phyloP scores from a whole-genome alignment of 2,329 filamentous ascomycete species.

The Beauveria pseudobassiana region DNA sequence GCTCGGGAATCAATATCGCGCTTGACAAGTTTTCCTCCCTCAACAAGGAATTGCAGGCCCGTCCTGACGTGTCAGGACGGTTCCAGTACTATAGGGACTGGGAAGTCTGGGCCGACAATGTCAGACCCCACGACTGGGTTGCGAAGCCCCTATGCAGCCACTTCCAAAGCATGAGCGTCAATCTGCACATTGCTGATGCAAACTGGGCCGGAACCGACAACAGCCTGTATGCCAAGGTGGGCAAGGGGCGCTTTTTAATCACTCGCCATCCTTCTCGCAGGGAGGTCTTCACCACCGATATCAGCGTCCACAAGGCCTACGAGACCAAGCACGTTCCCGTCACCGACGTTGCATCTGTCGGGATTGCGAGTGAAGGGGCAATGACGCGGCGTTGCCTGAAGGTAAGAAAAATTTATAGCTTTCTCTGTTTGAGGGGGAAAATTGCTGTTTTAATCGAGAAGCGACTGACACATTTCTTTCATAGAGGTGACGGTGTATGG shows the following conservation, averaged over 20 bases:
- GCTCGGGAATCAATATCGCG: background rate
- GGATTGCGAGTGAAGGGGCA: background rate
- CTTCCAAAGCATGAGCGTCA: background rate
- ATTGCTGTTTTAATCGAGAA: background rate
- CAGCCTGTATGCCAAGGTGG: background rate
- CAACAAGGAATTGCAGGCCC: background rate
- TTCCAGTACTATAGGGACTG: background rate
- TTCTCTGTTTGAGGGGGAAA: too few relatives aligned
- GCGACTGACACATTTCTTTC: background rate
- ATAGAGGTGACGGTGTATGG: background rate
- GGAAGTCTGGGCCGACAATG: background rate
- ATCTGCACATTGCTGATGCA: background rate
- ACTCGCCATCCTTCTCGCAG: background rate
- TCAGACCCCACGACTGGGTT: background rate
- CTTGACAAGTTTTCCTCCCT: background rate
- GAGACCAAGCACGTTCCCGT: slow-evolving; percentile 81
- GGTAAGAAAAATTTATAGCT: background rate
- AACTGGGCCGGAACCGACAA: background rate
- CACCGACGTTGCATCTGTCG: slow-evolving; percentile 67
- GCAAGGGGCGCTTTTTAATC: background rate
- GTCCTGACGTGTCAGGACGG: background rate
- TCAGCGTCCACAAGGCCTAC: slow-evolving; percentile 72
- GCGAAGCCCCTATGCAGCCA: background rate
- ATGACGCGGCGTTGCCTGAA: background rate
- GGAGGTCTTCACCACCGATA: slow-evolving; percentile 30